Evolutionary conservation across 2,329 filamentous ascomycete species (phyloP), one percentile per base, ranked within the genome.

Genomic region (Emergomyces pasteurianus): DNA sequence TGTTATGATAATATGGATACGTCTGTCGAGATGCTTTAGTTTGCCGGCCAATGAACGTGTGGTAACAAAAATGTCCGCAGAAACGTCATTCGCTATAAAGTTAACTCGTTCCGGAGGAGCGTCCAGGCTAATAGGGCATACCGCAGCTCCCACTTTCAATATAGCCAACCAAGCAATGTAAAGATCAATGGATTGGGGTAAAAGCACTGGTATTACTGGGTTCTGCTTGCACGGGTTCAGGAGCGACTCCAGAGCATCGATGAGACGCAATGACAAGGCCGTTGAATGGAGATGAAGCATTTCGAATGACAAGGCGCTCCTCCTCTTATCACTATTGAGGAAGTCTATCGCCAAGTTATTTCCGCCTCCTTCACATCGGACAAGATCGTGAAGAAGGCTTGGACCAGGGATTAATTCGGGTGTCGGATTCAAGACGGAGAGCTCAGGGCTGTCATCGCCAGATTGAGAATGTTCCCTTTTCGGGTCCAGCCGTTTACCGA

Each of bases 71-170:
- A 95, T 70, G 8, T 74, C 76, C 7, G 91, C 89, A 12, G 79
- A 78, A 46, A 95, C 83, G 77, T 96, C 90, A n/a, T 82, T 72
- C 18, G 92, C 74, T 57, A 96, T 92, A 70, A 95, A 96, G 58
- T 80, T 83, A 50, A 95, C 80, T 56, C 92, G 81, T 59, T 95
- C 90, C 3, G 79, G 72, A 0, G 92, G 92, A 0, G 86, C 83
- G 72, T 95, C 91, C 56, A 89, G 79, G 63, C 87, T 87, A 60
- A 96, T 76, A 0, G 92, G 91, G 65, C 91, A 96, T 67, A 96
- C 96, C 0, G 90, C 90, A 42, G 83, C 89, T 7, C 92, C 92
- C 14, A 86, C 85, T 72, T 92, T 91, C 54, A 96, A 78, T 59
- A 92, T 83, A 3, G 87, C 90, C 52, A 96, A 73, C 63, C 89